Evolutionary conservation across 2,329 filamentous ascomycete genomes (phyloP), one percentile per base, ranked within the genome.

Genomic region (Claviceps sp.): DNA sequence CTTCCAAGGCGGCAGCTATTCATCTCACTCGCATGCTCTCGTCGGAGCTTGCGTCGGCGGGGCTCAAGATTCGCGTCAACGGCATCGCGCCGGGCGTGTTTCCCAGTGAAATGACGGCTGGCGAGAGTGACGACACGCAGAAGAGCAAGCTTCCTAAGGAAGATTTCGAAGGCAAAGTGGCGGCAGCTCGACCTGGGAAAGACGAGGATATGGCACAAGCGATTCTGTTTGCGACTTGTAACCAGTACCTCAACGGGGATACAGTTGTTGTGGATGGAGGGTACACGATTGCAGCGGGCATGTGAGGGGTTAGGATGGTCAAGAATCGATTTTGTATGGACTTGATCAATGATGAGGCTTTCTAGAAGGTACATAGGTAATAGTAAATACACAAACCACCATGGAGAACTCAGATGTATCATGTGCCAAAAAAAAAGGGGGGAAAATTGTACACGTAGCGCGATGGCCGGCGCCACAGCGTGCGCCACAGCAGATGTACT

Each of bases 51-150:
- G 75, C 77, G 0, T 69, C 68, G 54, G 72, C 78, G 47, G 73
- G 76, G 20, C 75, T 85, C 55, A 83, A 79, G 63, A 72, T 78
- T 42, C 86, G 89, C 58, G 75, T 85, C 40, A 77, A 89, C 61
- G 80, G 83, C 42, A 87, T 87, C 55, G 86, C 86, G 0, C 86
- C 86, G 0, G 85, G 85, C 37, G 75, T 85, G 30, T 78, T 78
- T 59, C 83, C 81, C 18, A 84, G 82, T 61, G 85, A 87, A 76
- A 87, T 87, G 84, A 83, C 81, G 41, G 75, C 78, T 1, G 65
- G 64, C 3, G 69, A 65, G 13, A 74, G 71, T 30, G 68, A 72
- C 18, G 67, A 69, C 18, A 61, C 61, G 36, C 75, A 78, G 56
- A 87, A 84, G 67, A 74, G 84, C 59, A 69, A 78, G 52, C 72